Percentiles rank a stretch among this genome's conserved stretches.
Evolutionary conservation across 768 basidiomycete genomes (phyloP).

Genomic region (Russula vinacea): DNA sequence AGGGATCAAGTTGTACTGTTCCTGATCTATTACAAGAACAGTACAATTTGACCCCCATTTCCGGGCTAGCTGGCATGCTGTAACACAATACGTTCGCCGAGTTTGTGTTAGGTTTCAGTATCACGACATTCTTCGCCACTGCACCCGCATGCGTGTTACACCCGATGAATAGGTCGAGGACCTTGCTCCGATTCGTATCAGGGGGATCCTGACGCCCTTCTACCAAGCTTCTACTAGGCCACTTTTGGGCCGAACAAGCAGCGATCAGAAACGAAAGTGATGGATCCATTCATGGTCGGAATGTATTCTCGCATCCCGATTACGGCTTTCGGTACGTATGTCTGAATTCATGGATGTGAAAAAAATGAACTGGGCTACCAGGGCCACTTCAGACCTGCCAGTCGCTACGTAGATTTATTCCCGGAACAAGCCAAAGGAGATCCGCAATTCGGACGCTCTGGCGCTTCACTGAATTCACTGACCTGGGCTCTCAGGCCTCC

Average conservation of each 20-base stretch:
- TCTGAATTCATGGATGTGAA: not conserved
- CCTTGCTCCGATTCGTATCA: not conserved
- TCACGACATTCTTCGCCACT: not conserved
- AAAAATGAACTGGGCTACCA: too few species aligned
- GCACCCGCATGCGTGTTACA: not conserved
- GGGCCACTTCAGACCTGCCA: too few species aligned
- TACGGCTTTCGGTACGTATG: not conserved
- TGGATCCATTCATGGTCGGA: not conserved
- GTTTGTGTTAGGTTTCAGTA: not conserved
- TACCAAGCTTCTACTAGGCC: not conserved
- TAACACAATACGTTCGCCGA: not conserved
- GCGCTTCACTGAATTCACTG: too few species aligned
- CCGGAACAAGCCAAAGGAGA: too few species aligned
- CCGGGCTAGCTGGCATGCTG: not conserved
- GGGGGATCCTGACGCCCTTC: not conserved
- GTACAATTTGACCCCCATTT: not conserved
- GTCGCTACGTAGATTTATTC: too few species aligned
- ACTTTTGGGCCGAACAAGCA: not conserved
- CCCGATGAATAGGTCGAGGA: not conserved
- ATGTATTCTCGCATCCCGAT: not conserved
- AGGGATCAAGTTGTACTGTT: too few species aligned
- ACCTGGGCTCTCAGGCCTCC: too few species aligned
- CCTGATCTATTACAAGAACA: not conserved
- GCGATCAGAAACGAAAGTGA: not conserved
- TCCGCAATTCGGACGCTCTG: too few species aligned